phyloP scores from a whole-genome alignment of 495 filamentous ascomycete genomes.

The Margaritispora aquatica region DNA sequence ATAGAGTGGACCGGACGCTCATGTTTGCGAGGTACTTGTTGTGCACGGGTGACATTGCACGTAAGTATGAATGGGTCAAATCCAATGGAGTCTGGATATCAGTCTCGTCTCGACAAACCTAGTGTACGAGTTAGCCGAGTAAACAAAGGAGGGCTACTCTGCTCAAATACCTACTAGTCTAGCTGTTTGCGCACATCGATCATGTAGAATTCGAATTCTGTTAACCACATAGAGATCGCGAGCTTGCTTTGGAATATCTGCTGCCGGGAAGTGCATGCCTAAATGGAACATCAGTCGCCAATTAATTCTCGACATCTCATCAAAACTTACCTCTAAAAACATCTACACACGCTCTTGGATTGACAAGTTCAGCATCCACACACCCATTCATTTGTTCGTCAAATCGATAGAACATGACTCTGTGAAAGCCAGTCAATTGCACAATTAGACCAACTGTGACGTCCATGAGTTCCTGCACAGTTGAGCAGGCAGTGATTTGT shows the following conservation, averaged over 20 bases:
- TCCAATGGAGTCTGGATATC: conserved; percentile 77
- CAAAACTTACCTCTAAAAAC: conserved; percentile 37
- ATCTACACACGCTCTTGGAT: conserved; percentile 69
- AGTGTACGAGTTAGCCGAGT: not conserved
- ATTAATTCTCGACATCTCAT: not conserved
- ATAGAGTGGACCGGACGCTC: conserved; percentile 88
- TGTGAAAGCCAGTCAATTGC: conserved; percentile 86
- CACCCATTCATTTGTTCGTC: conserved; percentile 76
- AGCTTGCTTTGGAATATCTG: conserved; percentile 85
- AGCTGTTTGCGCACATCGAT: conserved; percentile 67
- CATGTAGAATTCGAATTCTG: conserved; percentile 73
- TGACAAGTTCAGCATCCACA: conserved; percentile 82
- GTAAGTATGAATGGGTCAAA: conserved; percentile 76
- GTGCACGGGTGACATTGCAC: conserved; percentile 87
- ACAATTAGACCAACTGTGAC: conserved; percentile 70
- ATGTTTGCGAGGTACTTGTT: conserved; percentile 85
- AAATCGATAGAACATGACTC: conserved; percentile 92
- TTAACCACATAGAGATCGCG: conserved; percentile 75
- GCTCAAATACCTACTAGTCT: conserved; percentile 44
- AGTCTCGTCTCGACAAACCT: conserved; percentile 66
- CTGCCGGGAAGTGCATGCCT: conserved; percentile 83
- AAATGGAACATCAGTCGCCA: conserved; percentile 38
- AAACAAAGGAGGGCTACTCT: not conserved
- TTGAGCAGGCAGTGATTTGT: conserved; percentile 60
- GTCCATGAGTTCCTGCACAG: conserved; percentile 61